Conservation (phyloP, 2,329 filamentous ascomycete species). For the Colletotrichum tanaceti region DNA sequence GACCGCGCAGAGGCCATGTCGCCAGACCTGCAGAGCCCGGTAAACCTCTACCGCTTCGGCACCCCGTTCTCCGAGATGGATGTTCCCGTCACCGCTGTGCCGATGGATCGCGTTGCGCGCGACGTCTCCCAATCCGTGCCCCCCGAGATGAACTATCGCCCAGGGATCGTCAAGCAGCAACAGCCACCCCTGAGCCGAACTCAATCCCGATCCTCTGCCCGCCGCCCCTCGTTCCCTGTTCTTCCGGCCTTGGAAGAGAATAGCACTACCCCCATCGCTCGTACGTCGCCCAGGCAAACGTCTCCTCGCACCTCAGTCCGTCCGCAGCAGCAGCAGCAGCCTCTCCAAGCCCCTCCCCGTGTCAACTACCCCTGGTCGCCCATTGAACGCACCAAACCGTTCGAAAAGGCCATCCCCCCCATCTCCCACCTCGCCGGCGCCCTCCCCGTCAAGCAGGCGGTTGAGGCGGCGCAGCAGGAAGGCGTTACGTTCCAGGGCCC, state of each 20-base stretch:
- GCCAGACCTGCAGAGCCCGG: constrained; percentile 68
- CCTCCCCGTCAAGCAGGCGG: constrained; percentile 42
- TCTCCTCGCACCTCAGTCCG: constrained; percentile 51
- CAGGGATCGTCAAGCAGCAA: constrained; percentile 49
- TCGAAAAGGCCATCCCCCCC: constrained; percentile 60
- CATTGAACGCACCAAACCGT: constrained; percentile 55
- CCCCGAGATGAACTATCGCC: constrained; percentile 87
- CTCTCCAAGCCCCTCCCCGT: constrained; percentile 64
- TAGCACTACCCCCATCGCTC: constrained; percentile 56
- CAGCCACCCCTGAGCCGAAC: constrained; percentile 55
- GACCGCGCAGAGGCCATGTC: constrained; percentile 62
- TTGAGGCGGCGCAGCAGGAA: constrained; percentile 51
- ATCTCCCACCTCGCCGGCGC: constrained; percentile 39
- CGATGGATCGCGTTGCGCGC: constrained; percentile 77
- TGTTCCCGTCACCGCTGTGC: constrained; percentile 80
- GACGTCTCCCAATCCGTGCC: constrained; percentile 91
- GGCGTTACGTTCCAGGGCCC: constrained; percentile 81
- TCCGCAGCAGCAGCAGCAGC: constrained; percentile 50
- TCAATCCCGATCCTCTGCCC: constrained; percentile 66
- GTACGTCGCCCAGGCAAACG: constrained; percentile 50
- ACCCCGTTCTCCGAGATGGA: constrained; percentile 94
- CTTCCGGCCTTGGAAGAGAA: constrained; percentile 79
- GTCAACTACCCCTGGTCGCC: constrained; percentile 68
- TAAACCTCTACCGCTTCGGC: constrained; percentile 78
- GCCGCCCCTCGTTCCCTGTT: constrained; percentile 75